Evolutionary conservation across 2,329 filamentous ascomycete genomes (phyloP).

Genomic region (Trichophyton equinum): DNA sequence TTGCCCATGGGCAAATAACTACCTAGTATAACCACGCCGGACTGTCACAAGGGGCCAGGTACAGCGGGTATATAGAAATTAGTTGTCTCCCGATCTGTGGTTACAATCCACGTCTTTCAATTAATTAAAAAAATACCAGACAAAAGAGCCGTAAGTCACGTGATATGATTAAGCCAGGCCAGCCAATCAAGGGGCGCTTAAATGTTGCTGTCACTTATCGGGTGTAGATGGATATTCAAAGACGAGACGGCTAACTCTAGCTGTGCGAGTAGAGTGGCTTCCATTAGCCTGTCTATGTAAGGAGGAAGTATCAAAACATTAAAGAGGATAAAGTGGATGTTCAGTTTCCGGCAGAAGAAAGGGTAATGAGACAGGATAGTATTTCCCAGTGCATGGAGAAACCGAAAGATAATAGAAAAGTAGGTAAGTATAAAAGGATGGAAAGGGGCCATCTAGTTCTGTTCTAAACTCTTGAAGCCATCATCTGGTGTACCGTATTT

Average conservation of each 20-base stretch:
- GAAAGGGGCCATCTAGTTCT: background rate
- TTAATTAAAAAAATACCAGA: background rate
- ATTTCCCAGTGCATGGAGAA: background rate
- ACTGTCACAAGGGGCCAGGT: background rate
- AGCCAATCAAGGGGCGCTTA: background rate
- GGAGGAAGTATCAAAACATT: background rate
- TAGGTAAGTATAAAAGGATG: background rate
- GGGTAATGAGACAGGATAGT: background rate
- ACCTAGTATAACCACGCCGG: background rate
- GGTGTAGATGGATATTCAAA: background rate
- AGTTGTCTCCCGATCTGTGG: no score
- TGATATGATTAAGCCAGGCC: background rate
- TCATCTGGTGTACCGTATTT: background rate
- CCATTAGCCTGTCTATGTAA: conserved; percentile 1
- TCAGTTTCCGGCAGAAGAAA: background rate
- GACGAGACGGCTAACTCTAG: background rate
- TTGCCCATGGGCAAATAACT: background rate
- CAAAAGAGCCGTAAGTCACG: background rate
- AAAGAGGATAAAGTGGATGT: background rate
- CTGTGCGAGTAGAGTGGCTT: background rate
- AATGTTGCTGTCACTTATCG: background rate
- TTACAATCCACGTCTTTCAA: background rate
- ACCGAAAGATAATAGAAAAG: background rate
- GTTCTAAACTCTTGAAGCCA: conserved; percentile 4
- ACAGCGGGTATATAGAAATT: no score